Evolutionary conservation across 768 basidiomycete genomes (phyloP).

Genomic region (Xerocomellus amylosporus): DNA sequence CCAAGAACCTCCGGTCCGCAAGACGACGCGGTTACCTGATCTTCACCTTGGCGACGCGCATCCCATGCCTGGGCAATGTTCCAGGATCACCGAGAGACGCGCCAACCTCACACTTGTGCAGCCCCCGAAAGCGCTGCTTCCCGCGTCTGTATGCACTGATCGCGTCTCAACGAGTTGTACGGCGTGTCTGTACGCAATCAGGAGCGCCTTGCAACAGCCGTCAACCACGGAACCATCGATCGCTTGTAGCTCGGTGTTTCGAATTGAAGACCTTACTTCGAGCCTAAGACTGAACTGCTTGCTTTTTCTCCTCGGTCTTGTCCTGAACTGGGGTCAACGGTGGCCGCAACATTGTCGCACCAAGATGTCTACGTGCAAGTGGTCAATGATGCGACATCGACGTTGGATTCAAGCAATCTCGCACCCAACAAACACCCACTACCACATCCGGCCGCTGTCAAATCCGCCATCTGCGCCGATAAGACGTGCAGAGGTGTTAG

Average conservation of each 20-base stretch:
- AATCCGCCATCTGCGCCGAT: conserved; percentile 43
- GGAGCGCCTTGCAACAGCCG: conserved; percentile 42
- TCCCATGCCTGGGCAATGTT: conserved; percentile 41
- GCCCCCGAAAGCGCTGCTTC: conserved; percentile 54
- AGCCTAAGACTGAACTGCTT: not conserved
- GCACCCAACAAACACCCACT: no score
- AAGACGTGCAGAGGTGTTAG: conserved; percentile 68
- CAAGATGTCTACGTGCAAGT: no score
- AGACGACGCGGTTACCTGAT: conserved; percentile 57
- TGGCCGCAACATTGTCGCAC: not conserved
- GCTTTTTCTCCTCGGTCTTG: conserved; percentile 1
- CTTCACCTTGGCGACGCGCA: conserved; percentile 48
- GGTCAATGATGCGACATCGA: no score
- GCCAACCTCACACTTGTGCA: conserved; percentile 49
- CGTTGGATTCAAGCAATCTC: no score
- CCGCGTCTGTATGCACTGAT: conserved; percentile 57
- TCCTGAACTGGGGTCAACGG: conserved; percentile 17
- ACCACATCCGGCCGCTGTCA: conserved; percentile 1
- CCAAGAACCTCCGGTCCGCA: conserved; percentile 56
- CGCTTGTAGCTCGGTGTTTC: conserved; percentile 17
- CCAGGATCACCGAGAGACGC: conserved; percentile 30
- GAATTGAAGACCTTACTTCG: conserved; percentile 16
- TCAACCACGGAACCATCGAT: conserved; percentile 32
- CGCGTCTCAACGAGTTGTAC: conserved; percentile 44
- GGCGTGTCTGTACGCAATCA: conserved; percentile 40